phyloP scores from a whole-genome alignment of 495 filamentous ascomycete species.

The Acidiella bohemica region DNA sequence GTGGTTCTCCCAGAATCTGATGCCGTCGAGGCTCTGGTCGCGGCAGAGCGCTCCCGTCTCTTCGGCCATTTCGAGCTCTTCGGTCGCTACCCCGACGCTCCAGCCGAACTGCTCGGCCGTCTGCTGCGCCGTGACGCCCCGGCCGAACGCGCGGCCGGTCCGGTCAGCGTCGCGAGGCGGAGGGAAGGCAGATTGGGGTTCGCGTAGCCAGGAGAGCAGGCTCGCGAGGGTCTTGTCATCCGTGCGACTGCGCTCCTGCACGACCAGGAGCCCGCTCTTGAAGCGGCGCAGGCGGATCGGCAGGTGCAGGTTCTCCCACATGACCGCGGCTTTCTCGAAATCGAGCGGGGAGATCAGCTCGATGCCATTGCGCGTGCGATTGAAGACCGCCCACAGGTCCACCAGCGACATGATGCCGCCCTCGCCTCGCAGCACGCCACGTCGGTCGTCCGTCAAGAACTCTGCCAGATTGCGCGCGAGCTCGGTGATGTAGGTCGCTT shows the following conservation, averaged over 20 bases:
- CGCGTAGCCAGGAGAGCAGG: constrained; percentile 61
- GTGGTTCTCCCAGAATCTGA: constrained; percentile 34
- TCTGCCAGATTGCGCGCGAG: constrained; percentile 82
- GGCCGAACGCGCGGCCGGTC: constrained; percentile 33
- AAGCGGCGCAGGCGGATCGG: constrained; percentile 80
- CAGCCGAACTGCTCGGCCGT: constrained; percentile 84
- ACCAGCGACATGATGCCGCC: constrained; percentile 92
- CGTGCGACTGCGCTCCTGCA: constrained; percentile 75
- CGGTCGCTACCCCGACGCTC: constrained; percentile 94
- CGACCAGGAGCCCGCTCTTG: constrained; percentile 82
- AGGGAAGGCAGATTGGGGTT: constrained; percentile 38
- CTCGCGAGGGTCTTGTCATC: constrained; percentile 78
- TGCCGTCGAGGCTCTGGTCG: constrained; percentile 30
- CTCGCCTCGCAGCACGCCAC: constrained; percentile 65
- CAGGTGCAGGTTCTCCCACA: constrained; percentile 81
- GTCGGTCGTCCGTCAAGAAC: constrained; percentile 79
- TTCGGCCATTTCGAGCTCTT: constrained; percentile 84
- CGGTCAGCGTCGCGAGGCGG: constrained; percentile 43
- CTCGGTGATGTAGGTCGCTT: constrained; percentile 55
- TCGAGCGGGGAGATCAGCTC: constrained; percentile 87
- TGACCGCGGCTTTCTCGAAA: constrained; percentile 72
- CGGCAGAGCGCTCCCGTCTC: constrained; percentile 30
- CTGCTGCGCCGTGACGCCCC: constrained; percentile 80
- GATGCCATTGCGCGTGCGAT: constrained; percentile 85
- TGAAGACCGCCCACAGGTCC: constrained; percentile 94